Base-by-base conservation (phyloP, 2,329 filamentous ascomycete genomes). In the Fusarium devonianum region DNA sequence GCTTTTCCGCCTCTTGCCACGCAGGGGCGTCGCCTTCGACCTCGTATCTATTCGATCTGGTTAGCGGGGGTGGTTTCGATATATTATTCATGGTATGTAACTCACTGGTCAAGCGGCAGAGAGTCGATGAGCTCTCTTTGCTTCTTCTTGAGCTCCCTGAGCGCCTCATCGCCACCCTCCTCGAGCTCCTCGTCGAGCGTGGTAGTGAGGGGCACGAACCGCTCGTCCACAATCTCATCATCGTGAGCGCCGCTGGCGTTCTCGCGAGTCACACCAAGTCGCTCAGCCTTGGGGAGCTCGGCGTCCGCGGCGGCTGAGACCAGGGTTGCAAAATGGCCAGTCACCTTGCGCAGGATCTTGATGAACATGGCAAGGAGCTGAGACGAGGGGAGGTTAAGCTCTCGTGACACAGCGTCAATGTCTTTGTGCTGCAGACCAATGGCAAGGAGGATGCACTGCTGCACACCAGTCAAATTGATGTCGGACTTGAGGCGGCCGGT, bases 361-460 rank as follows among this genome's bases (percentile, higher is more conserved):
- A 96, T 90, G 72, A 99, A 97, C 88, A 97, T 96, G 53, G 93
- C 92, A 55, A 99, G 79, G 4, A 97, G 77, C 74, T 97, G 94
- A 33, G 86, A 87, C 3, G 84, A 81, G 1, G 84, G 84, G 5
- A 97, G 75, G 7, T 80, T 81, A 3, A 96, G 74, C 67, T 99
- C 94, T 56, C 87, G 85, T 54, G 92, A 88, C 7, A 97, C 75
- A 10, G 83, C 82, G 11, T 94, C 90, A 19, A 99, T 78, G 28
- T 89, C 87, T 76, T 97, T 97, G 60, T 89, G 85, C 73, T 99
- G 95, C 51, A 97, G 76, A 14, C 95, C 94, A 36, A 96, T 85
- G 5, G 90, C 92, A n/a, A 97, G 81, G 12, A 99, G 80, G 48
- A 99, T 90, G 2, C 88, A 86, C 61, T 90, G 85, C 70, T 99